Evolutionary conservation across 225 moss, liverwort and hornwort species (phyloP).

Genomic region (Antitrichia curtipendula): DNA sequence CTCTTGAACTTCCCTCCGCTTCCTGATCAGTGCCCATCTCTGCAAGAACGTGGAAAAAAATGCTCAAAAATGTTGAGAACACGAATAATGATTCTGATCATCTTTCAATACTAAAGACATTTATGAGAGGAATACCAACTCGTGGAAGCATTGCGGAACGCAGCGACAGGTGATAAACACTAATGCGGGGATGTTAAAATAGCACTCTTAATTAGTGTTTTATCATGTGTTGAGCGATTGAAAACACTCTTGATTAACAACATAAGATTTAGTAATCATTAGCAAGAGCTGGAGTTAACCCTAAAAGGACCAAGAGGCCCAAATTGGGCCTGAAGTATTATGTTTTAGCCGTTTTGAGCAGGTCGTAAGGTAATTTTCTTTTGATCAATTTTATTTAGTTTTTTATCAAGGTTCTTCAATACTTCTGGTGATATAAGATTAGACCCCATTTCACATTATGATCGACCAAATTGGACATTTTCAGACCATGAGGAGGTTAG

Average conservation of each 20-base stretch:
- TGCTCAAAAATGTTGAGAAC: not conserved
- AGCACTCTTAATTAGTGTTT: not conserved
- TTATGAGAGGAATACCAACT: not conserved
- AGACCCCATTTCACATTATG: not conserved
- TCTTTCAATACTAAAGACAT: not conserved
- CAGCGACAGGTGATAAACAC: not conserved
- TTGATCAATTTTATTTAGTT: not conserved
- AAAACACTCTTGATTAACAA: not conserved
- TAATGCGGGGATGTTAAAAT: not conserved
- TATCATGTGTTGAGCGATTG: not conserved
- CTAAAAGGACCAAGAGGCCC: not conserved
- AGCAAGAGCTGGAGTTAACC: not conserved
- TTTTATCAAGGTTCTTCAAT: not conserved
- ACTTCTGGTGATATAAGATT: not conserved
- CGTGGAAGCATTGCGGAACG: not conserved
- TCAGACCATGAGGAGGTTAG: not conserved
- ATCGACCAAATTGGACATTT: not conserved
- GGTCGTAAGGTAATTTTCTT: not conserved
- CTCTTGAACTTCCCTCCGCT: constrained; percentile 70
- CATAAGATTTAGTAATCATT: not conserved
- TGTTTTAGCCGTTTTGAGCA: not conserved
- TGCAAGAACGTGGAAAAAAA: constrained; percentile 3
- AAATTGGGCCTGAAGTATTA: not conserved
- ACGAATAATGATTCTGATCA: not conserved
- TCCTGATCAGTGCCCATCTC: constrained; percentile 96